Evolutionary conservation across 176 grass and related monocot genomes (phyloP).

Genomic region (Aegilops tauschii): DNA sequence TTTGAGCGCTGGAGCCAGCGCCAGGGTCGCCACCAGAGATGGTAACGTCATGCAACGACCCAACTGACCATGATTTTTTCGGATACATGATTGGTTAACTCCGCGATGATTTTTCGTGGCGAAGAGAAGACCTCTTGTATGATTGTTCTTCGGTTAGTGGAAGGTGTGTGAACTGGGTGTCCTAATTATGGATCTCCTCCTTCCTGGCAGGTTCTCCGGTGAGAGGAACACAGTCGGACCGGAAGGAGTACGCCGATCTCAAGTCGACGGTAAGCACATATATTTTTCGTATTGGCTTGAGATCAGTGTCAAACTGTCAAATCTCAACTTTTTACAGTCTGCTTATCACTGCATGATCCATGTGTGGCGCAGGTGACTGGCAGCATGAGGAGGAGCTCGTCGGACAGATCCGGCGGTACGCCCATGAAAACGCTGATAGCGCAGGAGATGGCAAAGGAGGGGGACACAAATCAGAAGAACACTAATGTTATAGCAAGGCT

Average conservation of each 20-base stretch:
- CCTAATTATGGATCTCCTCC: slow-evolving; percentile 35
- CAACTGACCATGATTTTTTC: slow-evolving; percentile 22
- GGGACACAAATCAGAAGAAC: slow-evolving; percentile 57
- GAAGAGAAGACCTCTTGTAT: background rate
- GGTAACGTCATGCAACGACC: slow-evolving; percentile 33
- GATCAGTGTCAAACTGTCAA: background rate
- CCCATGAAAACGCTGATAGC: slow-evolving; percentile 87
- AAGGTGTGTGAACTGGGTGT: background rate
- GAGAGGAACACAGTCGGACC: slow-evolving; percentile 50
- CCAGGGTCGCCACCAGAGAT: slow-evolving; percentile 45
- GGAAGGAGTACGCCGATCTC: slow-evolving; percentile 40
- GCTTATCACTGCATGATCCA: slow-evolving; percentile 21
- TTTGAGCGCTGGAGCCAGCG: slow-evolving; percentile 44
- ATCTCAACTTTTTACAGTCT: background rate
- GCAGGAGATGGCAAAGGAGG: slow-evolving; percentile 85
- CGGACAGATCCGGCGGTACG: slow-evolving; percentile 50
- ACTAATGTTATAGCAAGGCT: slow-evolving; percentile 79
- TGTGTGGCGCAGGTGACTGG: slow-evolving; percentile 25
- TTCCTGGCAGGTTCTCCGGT: slow-evolving; percentile 52
- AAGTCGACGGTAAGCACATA: slow-evolving; percentile 19
- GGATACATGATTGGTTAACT: slow-evolving; percentile 33
- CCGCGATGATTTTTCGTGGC: background rate
- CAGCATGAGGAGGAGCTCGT: slow-evolving; percentile 39
- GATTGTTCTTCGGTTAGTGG: slow-evolving; percentile 26
- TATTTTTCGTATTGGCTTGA: background rate